Evolutionary conservation across 2,329 filamentous ascomycete genomes (phyloP).

Genomic region (Aspergillus sp.): DNA sequence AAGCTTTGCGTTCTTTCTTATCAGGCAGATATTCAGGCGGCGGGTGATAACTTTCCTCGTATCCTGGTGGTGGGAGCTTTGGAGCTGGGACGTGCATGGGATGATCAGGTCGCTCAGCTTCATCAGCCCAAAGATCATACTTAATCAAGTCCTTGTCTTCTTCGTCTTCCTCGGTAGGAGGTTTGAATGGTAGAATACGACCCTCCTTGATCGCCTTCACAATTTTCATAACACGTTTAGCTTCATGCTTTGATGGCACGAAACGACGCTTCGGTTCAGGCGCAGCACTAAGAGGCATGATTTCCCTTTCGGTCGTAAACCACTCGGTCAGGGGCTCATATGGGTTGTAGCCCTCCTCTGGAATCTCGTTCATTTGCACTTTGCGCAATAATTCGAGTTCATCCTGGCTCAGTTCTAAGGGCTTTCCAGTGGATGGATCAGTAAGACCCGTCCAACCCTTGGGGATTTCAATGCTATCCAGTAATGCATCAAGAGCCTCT

Average conservation of each 20-base stretch:
- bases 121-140: conserved; percentile 95
- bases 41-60: conserved; percentile 95
- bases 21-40: conserved; percentile 91
- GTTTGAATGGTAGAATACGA: conserved; percentile 85
- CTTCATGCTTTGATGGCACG: conserved; percentile 93
- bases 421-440: conserved; percentile 90
- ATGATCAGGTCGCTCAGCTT: conserved; percentile 77
- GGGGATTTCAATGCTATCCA: conserved; percentile 95
- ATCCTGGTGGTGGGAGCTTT: conserved; percentile 88
- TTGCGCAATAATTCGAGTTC: conserved; percentile 86
- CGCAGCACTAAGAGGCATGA: conserved; percentile 91
- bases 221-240: conserved; percentile 94
- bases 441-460: conserved; percentile 97
- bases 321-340: conserved; percentile 94
- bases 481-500: conserved; percentile 84
- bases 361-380: conserved; percentile 84
- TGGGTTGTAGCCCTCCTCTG: conserved; percentile 85
- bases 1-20: conserved; percentile 76
- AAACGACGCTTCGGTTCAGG: conserved; percentile 96
- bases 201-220: conserved; percentile 94
- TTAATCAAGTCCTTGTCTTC: conserved; percentile 69
- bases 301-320: conserved; percentile 86
- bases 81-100: conserved; percentile 94
- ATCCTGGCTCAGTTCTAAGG: conserved; percentile 79
- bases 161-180: conserved; percentile 70